Percentiles rank a stretch among this genome's conserved stretches.
phyloP scores from a whole-genome alignment of 129 eudicot species.

The Helianthus annuus region DNA sequence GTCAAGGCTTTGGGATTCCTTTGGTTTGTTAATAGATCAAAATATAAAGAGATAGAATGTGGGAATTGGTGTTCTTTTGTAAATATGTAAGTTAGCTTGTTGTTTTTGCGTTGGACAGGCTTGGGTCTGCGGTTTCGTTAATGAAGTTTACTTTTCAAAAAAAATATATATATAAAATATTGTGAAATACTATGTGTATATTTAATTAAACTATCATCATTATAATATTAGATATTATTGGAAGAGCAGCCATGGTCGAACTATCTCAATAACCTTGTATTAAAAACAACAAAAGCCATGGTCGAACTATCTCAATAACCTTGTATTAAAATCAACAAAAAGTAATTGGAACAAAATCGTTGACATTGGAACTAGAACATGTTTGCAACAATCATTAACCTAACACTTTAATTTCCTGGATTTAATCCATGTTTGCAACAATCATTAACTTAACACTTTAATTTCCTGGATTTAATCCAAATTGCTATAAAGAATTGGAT shows the following conservation, averaged over 20 bases:
- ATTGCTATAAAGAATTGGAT: not conserved
- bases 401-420: conserved; percentile 18
- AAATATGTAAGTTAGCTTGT: no score
- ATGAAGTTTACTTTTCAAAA: no score
- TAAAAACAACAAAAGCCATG: conserved; percentile 3
- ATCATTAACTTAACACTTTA: conserved; percentile 23
- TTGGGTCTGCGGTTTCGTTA: no score
- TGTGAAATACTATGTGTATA: no score
- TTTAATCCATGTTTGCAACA: conserved; percentile 4
- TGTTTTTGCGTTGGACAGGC: no score
- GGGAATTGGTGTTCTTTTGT: no score
- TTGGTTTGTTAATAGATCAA: no score
- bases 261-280: not conserved
- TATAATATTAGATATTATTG: not conserved
- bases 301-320: not conserved
- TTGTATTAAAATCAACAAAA: not conserved
- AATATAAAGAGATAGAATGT: no score
- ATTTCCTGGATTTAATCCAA: not conserved
- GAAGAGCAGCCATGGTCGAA: not conserved
- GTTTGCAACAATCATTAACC: conserved; percentile 18
- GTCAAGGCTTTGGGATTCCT: no score
- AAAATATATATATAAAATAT: no score
- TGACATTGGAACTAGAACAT: conserved; percentile 21
- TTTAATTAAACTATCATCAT: not conserved
- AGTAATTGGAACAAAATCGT: not conserved